Percentiles rank a stretch among this genome's conserved stretches.
phyloP scores from a whole-genome alignment of 192 early-diverging fungal genomes.

The Obelidium mucronatum region DNA sequence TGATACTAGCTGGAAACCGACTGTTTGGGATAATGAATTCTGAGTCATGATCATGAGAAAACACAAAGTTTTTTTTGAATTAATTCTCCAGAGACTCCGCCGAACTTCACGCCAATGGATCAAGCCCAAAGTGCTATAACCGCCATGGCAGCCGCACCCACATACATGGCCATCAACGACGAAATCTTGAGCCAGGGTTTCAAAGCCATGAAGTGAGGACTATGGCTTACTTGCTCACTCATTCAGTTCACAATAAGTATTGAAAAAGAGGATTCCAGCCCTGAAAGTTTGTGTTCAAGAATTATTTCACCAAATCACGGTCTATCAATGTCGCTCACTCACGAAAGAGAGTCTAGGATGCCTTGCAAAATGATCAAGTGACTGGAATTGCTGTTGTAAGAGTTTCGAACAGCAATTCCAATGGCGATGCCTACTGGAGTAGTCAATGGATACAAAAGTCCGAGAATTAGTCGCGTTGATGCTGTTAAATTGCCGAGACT shows the following conservation, averaged over 20 bases:
- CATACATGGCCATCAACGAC: slow-evolving; percentile 71
- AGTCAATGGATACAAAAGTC: slow-evolving; percentile 68
- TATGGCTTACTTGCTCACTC: slow-evolving; percentile 70
- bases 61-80: too few relatives aligned
- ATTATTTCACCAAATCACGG: neutral
- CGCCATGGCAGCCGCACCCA: slow-evolving; percentile 77
- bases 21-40: too few relatives aligned
- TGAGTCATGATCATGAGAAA: too few relatives aligned
- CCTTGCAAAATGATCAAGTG: slow-evolving; percentile 71
- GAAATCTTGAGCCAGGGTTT: slow-evolving; percentile 43
- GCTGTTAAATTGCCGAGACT: neutral
- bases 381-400: slow-evolving; percentile 53
- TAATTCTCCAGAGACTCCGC: too few relatives aligned
- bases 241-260: slow-evolving; percentile 77
- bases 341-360: slow-evolving; percentile 77
- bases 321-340: neutral
- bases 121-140: slow-evolving; percentile 77
- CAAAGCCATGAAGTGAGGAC: slow-evolving; percentile 56
- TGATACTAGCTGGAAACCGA: too few relatives aligned
- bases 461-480: neutral
- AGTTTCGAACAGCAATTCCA: slow-evolving; percentile 68
- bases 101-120: too few relatives aligned
- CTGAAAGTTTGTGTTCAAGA: too few relatives aligned
- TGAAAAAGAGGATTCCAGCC: slow-evolving; percentile 83
- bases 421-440: slow-evolving; percentile 83